Percentiles rank a stretch among this genome's conserved stretches.
Evolutionary conservation across 2,329 filamentous ascomycete genomes (phyloP).

Genomic region (Fusarium tricinctum): DNA sequence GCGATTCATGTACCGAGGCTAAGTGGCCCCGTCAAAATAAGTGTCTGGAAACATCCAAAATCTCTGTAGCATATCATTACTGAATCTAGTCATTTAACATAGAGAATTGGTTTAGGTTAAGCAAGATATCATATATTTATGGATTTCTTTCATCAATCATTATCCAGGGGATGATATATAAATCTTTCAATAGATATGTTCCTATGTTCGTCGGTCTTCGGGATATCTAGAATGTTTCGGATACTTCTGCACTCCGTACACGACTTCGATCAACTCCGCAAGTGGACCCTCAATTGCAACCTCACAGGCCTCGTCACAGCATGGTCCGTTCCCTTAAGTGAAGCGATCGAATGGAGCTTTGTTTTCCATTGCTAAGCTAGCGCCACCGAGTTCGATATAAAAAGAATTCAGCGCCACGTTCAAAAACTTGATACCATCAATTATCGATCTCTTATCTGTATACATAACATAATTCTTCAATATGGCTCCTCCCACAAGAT

Average conservation of each 20-base stretch:
- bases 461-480: neutral
- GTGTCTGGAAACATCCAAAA: too few relatives aligned
- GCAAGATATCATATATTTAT: too few relatives aligned
- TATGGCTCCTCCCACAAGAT: conserved; percentile 28
- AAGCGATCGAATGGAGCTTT: neutral
- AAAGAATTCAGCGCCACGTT: neutral
- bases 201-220: too few relatives aligned
- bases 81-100: too few relatives aligned
- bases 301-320: neutral
- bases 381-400: conserved; percentile 4
- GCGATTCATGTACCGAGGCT: conserved; percentile 26
- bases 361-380: neutral
- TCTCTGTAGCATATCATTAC: too few relatives aligned
- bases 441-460: fast-evolving
- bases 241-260: too few relatives aligned
- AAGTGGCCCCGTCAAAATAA: neutral
- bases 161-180: too few relatives aligned
- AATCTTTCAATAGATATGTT: too few relatives aligned
- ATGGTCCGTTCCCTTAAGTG: conserved; percentile 2
- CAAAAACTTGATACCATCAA: neutral
- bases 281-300: neutral
- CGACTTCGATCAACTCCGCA: conserved; percentile 1
- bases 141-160: too few relatives aligned
- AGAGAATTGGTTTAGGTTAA: too few relatives aligned
- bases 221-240: too few relatives aligned